Percentiles rank a stretch among this genome's conserved stretches.
Evolutionary conservation across 2,329 filamentous ascomycete species (phyloP).

Genomic region (Fusarium humuli): DNA sequence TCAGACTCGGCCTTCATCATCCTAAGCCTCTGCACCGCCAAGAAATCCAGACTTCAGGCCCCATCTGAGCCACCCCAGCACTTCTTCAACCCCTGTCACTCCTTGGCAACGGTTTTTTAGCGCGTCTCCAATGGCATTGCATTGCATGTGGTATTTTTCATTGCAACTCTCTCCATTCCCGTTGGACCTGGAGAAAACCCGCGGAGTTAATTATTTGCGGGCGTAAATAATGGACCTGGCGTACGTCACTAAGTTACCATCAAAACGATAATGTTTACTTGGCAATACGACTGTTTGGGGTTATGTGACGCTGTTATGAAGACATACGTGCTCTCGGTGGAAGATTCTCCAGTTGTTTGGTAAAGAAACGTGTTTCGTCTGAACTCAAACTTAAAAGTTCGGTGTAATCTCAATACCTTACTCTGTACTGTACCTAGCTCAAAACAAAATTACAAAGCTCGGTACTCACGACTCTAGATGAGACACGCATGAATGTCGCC

Average conservation of each 20-base stretch:
- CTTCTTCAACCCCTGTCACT: neutral
- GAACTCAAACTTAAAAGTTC: neutral
- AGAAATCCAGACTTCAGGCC: slow-evolving; percentile 16
- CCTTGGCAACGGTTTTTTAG: slow-evolving; percentile 24
- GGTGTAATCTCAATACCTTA: neutral
- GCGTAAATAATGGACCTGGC: neutral
- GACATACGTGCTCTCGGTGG: too few species aligned
- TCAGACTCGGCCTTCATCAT: neutral
- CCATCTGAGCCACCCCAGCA: slow-evolving; percentile 7
- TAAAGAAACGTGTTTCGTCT: neutral
- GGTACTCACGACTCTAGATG: neutral
- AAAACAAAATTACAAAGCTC: neutral
- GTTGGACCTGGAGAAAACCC: neutral
- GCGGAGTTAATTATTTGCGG: neutral
- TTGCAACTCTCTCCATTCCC: neutral
- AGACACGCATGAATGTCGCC: neutral
- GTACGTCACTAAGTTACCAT: slow-evolving; percentile 8
- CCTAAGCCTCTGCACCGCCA: slow-evolving; percentile 16
- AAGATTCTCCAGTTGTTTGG: neutral
- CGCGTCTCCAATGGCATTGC: neutral
- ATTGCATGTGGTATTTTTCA: neutral
- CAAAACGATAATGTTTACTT: neutral
- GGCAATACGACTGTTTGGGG: too few species aligned
- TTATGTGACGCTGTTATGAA: neutral
- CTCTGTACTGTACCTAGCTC: too few species aligned